Evolutionary conservation across 2,329 filamentous ascomycete species (phyloP), one percentile per base, ranked within the genome.

Genomic region (Diaporthe citrichinensis): DNA sequence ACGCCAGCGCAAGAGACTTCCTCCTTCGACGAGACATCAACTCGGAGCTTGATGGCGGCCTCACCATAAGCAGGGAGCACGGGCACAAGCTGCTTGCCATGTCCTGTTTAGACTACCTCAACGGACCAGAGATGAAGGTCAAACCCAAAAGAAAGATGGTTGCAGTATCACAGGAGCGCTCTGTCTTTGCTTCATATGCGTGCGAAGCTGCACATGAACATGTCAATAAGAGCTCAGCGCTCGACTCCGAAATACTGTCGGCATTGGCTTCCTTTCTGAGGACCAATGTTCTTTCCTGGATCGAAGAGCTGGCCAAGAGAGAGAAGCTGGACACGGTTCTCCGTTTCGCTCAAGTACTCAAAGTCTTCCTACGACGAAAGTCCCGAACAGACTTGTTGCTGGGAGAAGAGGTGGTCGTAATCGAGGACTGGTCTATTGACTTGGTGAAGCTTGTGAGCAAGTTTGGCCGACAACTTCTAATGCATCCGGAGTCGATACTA

Each of bases 301-400:
- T 61, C 15, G 58, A 41, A 10, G 58, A 61, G 36, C 58, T 61
- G 2, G 23, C 58, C 6, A 28, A 61, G 36, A 39, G 34, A 20
- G 36, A 28, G 23, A 41, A 44, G 23, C 7, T 61, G 36, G 58
- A 61, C 15, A 28, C n/a, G 1, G 23, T 61, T 10, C 58, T 61
- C 2, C 58, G 58, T 6, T 44, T 61, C 14, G 58, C 58, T 17
- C 58, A 61, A 44, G 58, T 61, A 1, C 58, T 61, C 23, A 61
- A 61, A 20, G n/a, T 41, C 5, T 61, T 61, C 9, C 58, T 61
- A 5, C 36, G 58, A 3, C 58, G 58, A 36, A 61, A 61, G 14
- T 61, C 58, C 14, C 23, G 36, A 20, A 61, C 58, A 25, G 58
- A 61, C 36, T 61, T 61, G n/a, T 28, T 61, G 4, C 58, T 61